These are phyloP conservation scores for Earliella scabrosa DNA, from an alignment of 1,284 basidiomycete species.

Conservation along the genomic window DNA sequence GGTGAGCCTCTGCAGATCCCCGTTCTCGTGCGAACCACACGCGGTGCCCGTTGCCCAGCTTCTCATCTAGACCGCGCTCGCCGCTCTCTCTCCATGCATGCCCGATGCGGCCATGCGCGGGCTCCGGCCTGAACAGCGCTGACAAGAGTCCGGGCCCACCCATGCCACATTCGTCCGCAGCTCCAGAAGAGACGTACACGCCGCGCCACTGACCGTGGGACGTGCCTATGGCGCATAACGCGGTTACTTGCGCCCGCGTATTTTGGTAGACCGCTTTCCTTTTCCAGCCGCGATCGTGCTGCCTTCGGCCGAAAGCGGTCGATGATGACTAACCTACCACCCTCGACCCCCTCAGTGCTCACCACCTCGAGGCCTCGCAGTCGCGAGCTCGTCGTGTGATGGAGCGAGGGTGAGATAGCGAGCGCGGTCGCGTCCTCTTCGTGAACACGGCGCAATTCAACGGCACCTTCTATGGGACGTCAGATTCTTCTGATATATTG, in stretches of 20 bases:
- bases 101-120: slow-evolving; percentile 2
- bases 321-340: too few species aligned
- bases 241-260: too few species aligned
- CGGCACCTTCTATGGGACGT: neutral
- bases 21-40: neutral
- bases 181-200: neutral
- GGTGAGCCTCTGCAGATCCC: slow-evolving; percentile 48
- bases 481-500: neutral
- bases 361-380: too few species aligned
- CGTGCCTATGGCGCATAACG: too few species aligned
- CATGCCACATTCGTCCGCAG: slow-evolving; percentile 10
- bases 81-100: slow-evolving; percentile 10
- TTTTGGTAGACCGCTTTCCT: too few species aligned
- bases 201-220: neutral
- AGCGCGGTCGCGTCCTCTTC: too few species aligned
- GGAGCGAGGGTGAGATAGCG: too few species aligned
- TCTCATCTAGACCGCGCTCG: slow-evolving; percentile 7
- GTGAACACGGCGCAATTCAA: too few species aligned
- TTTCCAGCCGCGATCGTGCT: too few species aligned
- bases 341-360: too few species aligned
- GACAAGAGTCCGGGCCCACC: neutral
- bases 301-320: too few species aligned
- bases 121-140: neutral
- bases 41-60: slow-evolving; percentile 5
- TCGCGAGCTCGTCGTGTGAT: too few species aligned